Percentiles rank a stretch among this genome's conserved stretches.
phyloP scores from a whole-genome alignment of 768 basidiomycete species.

The Russula dissimulans region DNA sequence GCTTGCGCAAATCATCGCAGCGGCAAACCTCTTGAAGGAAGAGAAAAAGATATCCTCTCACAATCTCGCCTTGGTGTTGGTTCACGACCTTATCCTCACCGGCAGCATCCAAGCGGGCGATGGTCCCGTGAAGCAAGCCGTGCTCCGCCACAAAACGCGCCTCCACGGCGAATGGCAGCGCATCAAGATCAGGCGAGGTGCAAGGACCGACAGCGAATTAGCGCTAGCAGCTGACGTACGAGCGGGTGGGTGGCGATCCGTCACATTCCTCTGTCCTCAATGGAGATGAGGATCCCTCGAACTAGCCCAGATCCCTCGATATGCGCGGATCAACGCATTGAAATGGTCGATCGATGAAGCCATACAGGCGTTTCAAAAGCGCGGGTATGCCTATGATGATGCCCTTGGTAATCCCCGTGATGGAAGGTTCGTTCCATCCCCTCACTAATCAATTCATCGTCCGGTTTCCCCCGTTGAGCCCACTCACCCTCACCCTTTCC shows the following conservation, averaged over 20 bases:
- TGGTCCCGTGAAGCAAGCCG: conserved; percentile 81
- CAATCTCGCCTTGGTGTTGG: conserved; percentile 74
- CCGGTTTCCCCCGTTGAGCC: not conserved
- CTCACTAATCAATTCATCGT: not conserved
- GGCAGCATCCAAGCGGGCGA: conserved; percentile 85
- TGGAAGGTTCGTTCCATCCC: conserved; percentile 31
- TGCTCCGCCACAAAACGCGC: conserved; percentile 84
- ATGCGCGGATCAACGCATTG: conserved; percentile 73
- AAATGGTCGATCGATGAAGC: conserved; percentile 62
- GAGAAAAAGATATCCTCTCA: conserved; percentile 72
- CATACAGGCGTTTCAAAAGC: conserved; percentile 41
- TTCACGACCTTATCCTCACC: conserved; percentile 83
- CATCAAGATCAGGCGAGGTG: conserved; percentile 70
- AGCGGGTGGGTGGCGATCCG: conserved; percentile 40
- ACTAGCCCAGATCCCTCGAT: conserved; percentile 67
- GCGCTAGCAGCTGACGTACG: conserved; percentile 51
- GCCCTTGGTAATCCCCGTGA: conserved; percentile 41
- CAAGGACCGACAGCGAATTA: conserved; percentile 52
- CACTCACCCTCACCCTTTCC: not conserved
- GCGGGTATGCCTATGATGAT: conserved; percentile 46
- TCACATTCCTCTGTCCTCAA: not conserved
- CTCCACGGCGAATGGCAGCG: conserved; percentile 79
- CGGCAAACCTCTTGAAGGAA: conserved; percentile 57
- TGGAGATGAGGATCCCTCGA: not conserved
- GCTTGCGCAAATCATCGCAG: conserved; percentile 59